phyloP scores from a whole-genome alignment of 2,329 filamentous ascomycete genomes.

The Epicoccum nigrum region DNA sequence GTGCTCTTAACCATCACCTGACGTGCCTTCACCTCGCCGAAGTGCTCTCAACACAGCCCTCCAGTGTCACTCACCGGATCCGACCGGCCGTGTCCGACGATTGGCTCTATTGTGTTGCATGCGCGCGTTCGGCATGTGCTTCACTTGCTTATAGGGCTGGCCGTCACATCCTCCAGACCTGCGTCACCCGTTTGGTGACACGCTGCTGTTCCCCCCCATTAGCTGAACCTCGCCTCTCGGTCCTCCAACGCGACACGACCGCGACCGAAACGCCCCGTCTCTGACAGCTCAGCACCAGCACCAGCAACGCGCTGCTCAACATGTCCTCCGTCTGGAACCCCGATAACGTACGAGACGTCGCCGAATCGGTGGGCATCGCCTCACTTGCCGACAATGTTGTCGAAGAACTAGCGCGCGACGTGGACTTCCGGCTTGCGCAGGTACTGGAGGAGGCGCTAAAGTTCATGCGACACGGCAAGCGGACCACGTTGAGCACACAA shows the following conservation, averaged over 20 bases:
- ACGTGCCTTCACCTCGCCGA: neutral
- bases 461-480: conserved; percentile 90
- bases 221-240: conserved; percentile 18
- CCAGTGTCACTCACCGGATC: neutral
- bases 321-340: conserved; percentile 81
- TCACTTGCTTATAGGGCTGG: conserved; percentile 40
- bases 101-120: conserved; percentile 23
- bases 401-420: conserved; percentile 86
- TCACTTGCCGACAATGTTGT: conserved; percentile 83
- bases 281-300: conserved; percentile 19
- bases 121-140: conserved; percentile 39
- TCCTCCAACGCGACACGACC: conserved; percentile 18
- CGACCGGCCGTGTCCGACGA: neutral
- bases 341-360: conserved; percentile 94
- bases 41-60: neutral
- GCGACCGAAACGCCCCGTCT: conserved; percentile 15
- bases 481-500: conserved; percentile 85
- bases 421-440: conserved; percentile 93
- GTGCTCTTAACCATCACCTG: too few relatives aligned
- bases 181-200: conserved; percentile 37
- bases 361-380: conserved; percentile 90
- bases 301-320: conserved; percentile 18
- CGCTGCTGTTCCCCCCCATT: conserved; percentile 30
- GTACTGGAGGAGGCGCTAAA: conserved; percentile 93
- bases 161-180: conserved; percentile 34